These are phyloP conservation scores for Pythium insidiosum DNA, from an alignment of 352 stramenopile species.

Conservation along the genomic window DNA sequence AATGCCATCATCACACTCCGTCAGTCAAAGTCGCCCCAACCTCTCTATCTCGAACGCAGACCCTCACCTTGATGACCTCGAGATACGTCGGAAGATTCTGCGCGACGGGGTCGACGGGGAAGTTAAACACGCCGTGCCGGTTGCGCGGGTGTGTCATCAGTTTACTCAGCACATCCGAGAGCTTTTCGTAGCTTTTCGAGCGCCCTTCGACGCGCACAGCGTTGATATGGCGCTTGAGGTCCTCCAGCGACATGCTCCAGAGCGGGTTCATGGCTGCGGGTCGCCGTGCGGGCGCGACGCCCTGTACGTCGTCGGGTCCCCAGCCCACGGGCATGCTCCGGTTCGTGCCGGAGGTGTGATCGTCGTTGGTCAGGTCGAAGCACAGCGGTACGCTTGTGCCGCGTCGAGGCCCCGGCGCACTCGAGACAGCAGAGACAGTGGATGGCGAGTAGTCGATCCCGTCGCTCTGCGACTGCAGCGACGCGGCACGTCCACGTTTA, in stretches of 20 bases:
- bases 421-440: too few species aligned
- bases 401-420: too few species aligned
- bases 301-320: constrained; percentile 5
- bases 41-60: background rate
- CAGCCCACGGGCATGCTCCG: constrained; percentile 44
- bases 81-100: constrained; percentile 67
- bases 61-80: constrained; percentile 39
- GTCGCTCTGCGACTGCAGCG: too few species aligned
- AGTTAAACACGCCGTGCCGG: constrained; percentile 64
- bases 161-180: constrained; percentile 56
- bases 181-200: constrained; percentile 54
- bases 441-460: too few species aligned
- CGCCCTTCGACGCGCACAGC: constrained; percentile 55
- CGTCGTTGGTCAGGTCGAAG: constrained; percentile 7
- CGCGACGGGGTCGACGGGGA: constrained; percentile 59
- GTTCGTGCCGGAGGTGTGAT: constrained; percentile 29
- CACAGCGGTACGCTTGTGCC: too few species aligned
- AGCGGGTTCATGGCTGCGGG: constrained; percentile 28
- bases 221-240: constrained; percentile 57
- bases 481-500: too few species aligned
- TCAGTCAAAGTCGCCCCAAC: background rate
- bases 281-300: background rate
- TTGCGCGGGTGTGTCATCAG: constrained; percentile 73
- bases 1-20: background rate
- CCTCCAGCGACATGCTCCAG: constrained; percentile 40